Conservation (phyloP, 139 green algal species). For the Diplosphaera chodatii region DNA sequence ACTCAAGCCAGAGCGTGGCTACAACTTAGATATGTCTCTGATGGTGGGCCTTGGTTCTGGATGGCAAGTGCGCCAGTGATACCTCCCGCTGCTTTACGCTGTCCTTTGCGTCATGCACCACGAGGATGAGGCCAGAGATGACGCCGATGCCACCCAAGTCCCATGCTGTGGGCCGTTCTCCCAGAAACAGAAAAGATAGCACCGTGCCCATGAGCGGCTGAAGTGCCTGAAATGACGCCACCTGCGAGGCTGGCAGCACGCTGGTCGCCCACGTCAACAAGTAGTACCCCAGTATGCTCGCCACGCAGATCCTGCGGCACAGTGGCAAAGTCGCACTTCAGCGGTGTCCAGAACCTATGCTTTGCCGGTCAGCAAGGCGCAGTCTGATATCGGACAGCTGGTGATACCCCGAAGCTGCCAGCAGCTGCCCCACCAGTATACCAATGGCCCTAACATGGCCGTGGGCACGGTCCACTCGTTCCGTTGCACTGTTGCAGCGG, state of each 20-base stretch:
- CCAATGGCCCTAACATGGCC: conserved; percentile 21
- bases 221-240: conserved; percentile 61
- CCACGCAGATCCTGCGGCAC: conserved; percentile 57
- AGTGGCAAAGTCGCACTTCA: too few species aligned
- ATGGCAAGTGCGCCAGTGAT: neutral
- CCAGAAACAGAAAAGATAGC: conserved; percentile 47
- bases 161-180: conserved; percentile 41
- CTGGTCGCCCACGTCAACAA: conserved; percentile 52
- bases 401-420: too few species aligned
- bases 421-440: neutral
- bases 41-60: neutral
- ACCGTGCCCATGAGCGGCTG: conserved; percentile 62
- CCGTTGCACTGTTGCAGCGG: conserved; percentile 14
- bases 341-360: too few species aligned
- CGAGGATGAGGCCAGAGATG: conserved; percentile 45
- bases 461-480: conserved; percentile 29
- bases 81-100: neutral
- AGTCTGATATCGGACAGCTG: too few species aligned
- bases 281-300: conserved; percentile 55
- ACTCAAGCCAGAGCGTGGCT: too few species aligned
- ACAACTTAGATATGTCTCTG: neutral
- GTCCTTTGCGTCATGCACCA: conserved; percentile 20
- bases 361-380: too few species aligned
- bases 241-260: conserved; percentile 52
- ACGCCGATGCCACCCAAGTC: conserved; percentile 53